Evolutionary conservation across 2,329 filamentous ascomycete genomes (phyloP), one percentile per base, ranked within the genome.

Genomic region (Arthroderma sp.): DNA sequence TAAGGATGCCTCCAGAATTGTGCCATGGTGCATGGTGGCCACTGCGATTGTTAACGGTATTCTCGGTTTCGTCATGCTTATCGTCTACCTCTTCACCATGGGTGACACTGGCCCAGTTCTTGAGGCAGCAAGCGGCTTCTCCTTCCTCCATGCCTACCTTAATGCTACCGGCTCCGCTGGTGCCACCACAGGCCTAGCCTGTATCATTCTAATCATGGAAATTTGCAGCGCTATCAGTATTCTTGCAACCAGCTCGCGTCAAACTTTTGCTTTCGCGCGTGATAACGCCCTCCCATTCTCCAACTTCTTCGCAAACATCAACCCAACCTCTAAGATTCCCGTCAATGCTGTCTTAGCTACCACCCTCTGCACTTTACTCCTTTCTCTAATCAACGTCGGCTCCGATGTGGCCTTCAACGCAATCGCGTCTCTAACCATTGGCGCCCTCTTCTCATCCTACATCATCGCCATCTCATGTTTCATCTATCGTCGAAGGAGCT

Each of bases 281-380:
- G 73, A 78, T 52, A 60, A 67, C 27, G 75, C 74, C 0, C 70
- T 71, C 0, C 75, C 75, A 0, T 76, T 72, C 53, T 61, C 63
- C 7, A 33, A 47, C 1, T 65, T 63, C 57, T 52, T 79, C 47
- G 59, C 10, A 28, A 38, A 30, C 6, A 59, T 55, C 22, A 47
- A 48, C 28, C 50, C 51, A 9, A 36, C 32, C 5, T 50, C 43
- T 31, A 51, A 54, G 10, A 53, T 57, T 36, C 53, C 55, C 28
- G 38, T 57, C 40, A 53, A 52, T 36, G 42, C 55, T 6, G 47
- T 65, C 9, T 42, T 61, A 4, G 55, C 55, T 10, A 57, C 55
- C 9, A 52, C 53, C 3, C 40, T 59, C 3, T 44, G 52, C 38
- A 55, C 56, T 37, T 55, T 56, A 22, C 54, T 61, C 4, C 52